phyloP scores from a whole-genome alignment of 1,284 basidiomycete genomes.

The Meira nashicola region DNA sequence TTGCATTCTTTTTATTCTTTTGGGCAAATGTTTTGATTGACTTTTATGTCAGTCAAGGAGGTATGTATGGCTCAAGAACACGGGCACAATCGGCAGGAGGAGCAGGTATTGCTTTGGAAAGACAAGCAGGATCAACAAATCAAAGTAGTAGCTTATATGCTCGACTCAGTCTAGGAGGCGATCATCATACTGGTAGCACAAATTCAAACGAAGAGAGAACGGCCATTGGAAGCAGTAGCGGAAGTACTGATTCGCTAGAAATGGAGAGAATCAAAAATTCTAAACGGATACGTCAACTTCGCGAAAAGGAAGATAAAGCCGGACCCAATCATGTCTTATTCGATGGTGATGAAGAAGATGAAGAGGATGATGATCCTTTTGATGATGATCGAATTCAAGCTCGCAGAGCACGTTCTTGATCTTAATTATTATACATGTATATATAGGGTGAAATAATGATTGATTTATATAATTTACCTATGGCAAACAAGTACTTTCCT shows the following conservation, averaged over 20 bases:
- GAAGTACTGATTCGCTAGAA: conserved; percentile 19
- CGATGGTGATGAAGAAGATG: conserved; percentile 34
- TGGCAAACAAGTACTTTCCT: no score
- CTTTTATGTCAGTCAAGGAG: conserved; percentile 41
- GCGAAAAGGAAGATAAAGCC: conserved; percentile 4
- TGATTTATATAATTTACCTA: no score
- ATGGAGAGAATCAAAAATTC: conserved; percentile 10
- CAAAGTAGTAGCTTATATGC: background rate
- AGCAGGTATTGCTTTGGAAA: background rate
- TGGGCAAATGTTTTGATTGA: conserved; percentile 49
- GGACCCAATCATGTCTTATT: conserved; percentile 30
- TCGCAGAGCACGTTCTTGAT: no score
- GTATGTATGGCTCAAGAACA: conserved; percentile 20
- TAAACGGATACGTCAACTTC: background rate
- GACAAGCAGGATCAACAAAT: background rate
- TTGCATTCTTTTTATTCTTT: conserved; percentile 40
- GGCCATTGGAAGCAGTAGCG: background rate
- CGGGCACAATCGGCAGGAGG: conserved; percentile 6
- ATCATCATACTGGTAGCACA: no score
- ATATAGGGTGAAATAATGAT: no score
- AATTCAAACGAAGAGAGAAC: conserved; percentile 1
- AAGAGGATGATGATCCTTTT: conserved; percentile 32
- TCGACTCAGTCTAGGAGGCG: background rate
- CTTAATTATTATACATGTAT: no score
- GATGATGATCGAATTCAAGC: conserved; percentile 21